Percentiles rank a stretch among this genome's conserved stretches.
Evolutionary conservation across 1,284 basidiomycete species (phyloP).

Genomic region (Ceratobasidium sp.): DNA sequence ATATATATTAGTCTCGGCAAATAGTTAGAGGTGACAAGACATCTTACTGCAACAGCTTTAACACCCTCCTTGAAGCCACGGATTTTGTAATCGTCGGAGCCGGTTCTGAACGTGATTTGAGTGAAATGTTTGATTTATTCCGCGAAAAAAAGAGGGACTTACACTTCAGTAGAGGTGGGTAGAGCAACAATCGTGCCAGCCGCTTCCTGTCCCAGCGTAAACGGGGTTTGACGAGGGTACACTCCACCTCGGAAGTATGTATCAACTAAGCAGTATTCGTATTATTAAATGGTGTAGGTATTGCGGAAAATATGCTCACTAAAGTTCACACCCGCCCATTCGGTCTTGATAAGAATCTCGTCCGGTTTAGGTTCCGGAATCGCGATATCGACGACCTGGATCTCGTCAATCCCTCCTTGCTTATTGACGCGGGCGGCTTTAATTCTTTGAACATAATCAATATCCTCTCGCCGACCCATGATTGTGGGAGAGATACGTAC

Average conservation of each 20-base stretch:
- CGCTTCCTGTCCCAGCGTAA: constrained; percentile 82
- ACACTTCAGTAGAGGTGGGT: constrained; percentile 63
- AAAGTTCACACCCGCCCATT: constrained; percentile 87
- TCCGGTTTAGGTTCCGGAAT: constrained; percentile 74
- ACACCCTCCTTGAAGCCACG: constrained; percentile 55
- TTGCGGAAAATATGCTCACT: constrained; percentile 58
- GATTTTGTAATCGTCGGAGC: constrained; percentile 48
- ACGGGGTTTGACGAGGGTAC: constrained; percentile 64
- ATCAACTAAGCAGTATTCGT: constrained; percentile 65
- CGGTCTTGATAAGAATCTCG: constrained; percentile 86
- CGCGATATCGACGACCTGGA: constrained; percentile 73
- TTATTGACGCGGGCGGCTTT: constrained; percentile 65
- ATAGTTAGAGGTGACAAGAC: background rate
- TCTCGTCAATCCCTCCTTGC: constrained; percentile 83
- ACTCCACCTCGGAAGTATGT: constrained; percentile 73
- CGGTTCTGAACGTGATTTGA: background rate
- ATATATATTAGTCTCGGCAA: constrained; percentile 45
- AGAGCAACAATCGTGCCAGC: constrained; percentile 82
- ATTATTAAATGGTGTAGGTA: background rate
- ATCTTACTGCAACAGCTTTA: constrained; percentile 68
- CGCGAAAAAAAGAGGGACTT: constrained; percentile 11
- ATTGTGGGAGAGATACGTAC: background rate
- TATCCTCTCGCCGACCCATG: too few relatives aligned
- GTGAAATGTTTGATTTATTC: constrained; percentile 32
- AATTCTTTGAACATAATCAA: too few relatives aligned